A percentile compares a stretch with the other conserved stretches of the same genome.
phyloP scores from a whole-genome alignment of 306 rosid genomes.

The Begonia loranthoides region DNA sequence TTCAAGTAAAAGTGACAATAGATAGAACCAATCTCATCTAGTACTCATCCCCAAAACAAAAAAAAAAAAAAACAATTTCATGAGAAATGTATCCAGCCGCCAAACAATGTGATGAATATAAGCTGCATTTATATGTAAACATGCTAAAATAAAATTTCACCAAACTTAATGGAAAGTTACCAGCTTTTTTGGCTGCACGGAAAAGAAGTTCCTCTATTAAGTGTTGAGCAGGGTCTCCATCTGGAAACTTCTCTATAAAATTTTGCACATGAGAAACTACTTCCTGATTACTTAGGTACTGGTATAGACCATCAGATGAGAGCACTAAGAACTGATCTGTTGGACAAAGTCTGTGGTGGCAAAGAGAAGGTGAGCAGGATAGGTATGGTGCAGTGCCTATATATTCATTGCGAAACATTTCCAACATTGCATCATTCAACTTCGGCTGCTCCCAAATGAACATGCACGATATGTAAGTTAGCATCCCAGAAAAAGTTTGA shows the following conservation, averaged over 20 bases:
- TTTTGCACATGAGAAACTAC: conserved; percentile 87
- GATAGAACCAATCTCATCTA: not conserved
- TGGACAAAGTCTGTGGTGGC: conserved; percentile 76
- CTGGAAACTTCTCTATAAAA: conserved; percentile 97
- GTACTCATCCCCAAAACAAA: not conserved
- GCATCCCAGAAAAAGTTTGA: no score
- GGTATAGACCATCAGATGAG: conserved; percentile 95
- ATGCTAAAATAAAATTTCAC: no score
- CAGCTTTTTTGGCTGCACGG: conserved; percentile 99
- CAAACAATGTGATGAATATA: no score
- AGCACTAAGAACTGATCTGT: conserved; percentile 87
- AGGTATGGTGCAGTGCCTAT: conserved; percentile 89
- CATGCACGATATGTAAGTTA: not conserved
- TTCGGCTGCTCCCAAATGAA: conserved; percentile 66
- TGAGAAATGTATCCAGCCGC: not conserved
- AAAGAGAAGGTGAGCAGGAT: conserved; percentile 86
- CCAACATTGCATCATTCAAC: conserved; percentile 73
- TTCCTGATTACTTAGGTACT: conserved; percentile 87
- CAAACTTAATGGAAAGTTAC: conserved; percentile 11
- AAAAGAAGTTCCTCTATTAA: conserved; percentile 96
- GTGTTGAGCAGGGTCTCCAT: conserved; percentile 99
- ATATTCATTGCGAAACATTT: conserved; percentile 91
- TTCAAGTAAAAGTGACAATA: no score
- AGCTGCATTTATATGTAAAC: no score
- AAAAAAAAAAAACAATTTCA: not conserved